A percentile compares a stretch with the other conserved stretches of the same genome.
These are phyloP conservation scores for Tetracentron sinense DNA, from an alignment of 164 flowering plant species.

Conservation along the genomic window DNA sequence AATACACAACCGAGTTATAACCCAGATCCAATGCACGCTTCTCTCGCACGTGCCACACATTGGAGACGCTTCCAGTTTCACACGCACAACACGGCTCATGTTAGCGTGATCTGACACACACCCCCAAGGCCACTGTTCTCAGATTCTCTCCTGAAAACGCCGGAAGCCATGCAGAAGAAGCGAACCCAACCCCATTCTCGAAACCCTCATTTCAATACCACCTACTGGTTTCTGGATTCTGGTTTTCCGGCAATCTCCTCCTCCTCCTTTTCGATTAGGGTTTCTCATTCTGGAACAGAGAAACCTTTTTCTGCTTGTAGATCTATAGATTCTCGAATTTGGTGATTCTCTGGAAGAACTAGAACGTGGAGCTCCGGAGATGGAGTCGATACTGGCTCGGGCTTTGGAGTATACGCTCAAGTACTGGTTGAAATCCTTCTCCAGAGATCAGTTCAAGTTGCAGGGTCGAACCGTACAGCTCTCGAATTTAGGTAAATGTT, in stretches of 20 bases:
- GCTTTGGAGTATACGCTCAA: conserved; percentile 96
- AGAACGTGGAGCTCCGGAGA: conserved; percentile 13
- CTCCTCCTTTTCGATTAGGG: neutral
- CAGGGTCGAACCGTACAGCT: conserved; percentile 89
- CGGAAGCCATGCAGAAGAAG: conserved; percentile 3
- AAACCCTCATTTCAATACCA: neutral
- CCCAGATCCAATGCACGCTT: too few species aligned
- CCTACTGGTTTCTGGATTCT: neutral
- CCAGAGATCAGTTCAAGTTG: conserved; percentile 92
- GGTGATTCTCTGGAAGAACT: conserved; percentile 9
- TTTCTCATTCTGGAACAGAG: too few species aligned
- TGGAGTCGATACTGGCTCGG: conserved; percentile 89
- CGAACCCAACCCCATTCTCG: too few species aligned
- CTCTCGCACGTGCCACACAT: too few species aligned
- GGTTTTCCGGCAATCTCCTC: conserved; percentile 1
- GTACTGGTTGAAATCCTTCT: conserved; percentile 94
- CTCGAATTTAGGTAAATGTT: conserved; percentile 66
- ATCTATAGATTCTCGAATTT: conserved; percentile 9
- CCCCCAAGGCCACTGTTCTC: neutral
- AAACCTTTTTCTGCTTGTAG: neutral
- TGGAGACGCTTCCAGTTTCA: too few species aligned
- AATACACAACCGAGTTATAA: too few species aligned
- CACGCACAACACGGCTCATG: too few species aligned
- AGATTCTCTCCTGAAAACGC: conserved; percentile 2
- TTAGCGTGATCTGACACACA: conserved; percentile 8